Evolutionary conservation across 768 basidiomycete genomes (phyloP).

Genomic region (Ramaria sp.): DNA sequence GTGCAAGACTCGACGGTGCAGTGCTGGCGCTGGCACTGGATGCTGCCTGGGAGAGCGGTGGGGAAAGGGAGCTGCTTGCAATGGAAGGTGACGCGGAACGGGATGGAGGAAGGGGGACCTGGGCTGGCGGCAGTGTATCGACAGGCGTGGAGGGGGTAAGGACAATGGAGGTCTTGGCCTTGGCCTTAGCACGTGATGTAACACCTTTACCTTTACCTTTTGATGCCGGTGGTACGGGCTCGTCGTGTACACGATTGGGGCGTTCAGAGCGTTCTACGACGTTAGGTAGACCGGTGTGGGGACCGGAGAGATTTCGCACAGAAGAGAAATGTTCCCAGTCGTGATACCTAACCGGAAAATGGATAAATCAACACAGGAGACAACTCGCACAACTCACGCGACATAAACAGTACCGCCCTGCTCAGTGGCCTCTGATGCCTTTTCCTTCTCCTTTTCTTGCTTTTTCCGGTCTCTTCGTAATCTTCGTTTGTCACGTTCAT

Average conservation of each 20-base stretch:
- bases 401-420: slow-evolving; percentile 55
- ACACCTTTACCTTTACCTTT: neutral
- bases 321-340: slow-evolving; percentile 95
- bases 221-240: slow-evolving; percentile 17
- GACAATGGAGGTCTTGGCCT: neutral
- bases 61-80: neutral
- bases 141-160: neutral
- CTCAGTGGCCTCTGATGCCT: slow-evolving; percentile 16
- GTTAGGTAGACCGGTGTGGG: slow-evolving; percentile 63
- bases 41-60: slow-evolving; percentile 2
- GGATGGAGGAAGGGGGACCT: slow-evolving; percentile 26
- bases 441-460: slow-evolving; percentile 18
- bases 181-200: neutral
- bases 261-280: slow-evolving; percentile 39
- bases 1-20: neutral
- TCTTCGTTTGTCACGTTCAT: slow-evolving; percentile 35
- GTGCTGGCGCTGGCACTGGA: neutral
- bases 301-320: slow-evolving; percentile 79
- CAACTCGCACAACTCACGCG: slow-evolving; percentile 44
- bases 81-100: slow-evolving; percentile 22
- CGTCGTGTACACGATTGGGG: slow-evolving; percentile 17
- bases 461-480: slow-evolving; percentile 28
- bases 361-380: slow-evolving; percentile 3
- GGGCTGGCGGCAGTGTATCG: slow-evolving; percentile 2
- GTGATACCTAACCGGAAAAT: slow-evolving; percentile 47